Percentiles rank a stretch among this genome's conserved stretches.
These are phyloP conservation scores for Eutypa lata DNA, from an alignment of 2,329 filamentous ascomycete genomes.

Conservation along the genomic window DNA sequence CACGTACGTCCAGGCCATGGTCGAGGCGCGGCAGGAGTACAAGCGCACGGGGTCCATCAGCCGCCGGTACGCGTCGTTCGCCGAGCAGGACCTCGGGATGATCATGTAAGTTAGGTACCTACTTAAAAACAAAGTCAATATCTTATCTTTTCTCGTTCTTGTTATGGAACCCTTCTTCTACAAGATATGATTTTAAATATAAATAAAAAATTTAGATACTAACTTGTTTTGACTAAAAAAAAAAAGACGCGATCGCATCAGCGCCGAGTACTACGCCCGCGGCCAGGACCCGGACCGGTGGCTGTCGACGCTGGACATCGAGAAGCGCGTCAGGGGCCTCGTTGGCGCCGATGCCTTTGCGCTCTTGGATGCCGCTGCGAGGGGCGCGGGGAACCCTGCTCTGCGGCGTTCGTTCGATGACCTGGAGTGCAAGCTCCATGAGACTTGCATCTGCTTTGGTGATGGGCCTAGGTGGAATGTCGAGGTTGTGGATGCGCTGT, in stretches of 20 bases:
- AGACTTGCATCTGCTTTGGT: conserved; percentile 14
- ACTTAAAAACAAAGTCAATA: no score
- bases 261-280: conserved; percentile 7
- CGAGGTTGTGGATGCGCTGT: conserved; percentile 11
- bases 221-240: no score
- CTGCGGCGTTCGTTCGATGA: conserved; percentile 3
- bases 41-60: conserved; percentile 9
- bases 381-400: conserved; percentile 4
- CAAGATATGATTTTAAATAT: no score
- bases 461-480: conserved; percentile 15
- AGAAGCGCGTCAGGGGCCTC: conserved; percentile 5
- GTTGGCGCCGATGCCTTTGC: conserved; percentile 4
- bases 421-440: conserved; percentile 9
- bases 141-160: no score
- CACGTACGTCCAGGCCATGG: conserved; percentile 11
- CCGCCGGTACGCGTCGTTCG: conserved; percentile 7
- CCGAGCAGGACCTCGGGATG: conserved; percentile 8
- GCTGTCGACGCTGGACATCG: conserved; percentile 9
- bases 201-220: no score
- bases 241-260: conserved; percentile 5
- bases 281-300: conserved; percentile 9
- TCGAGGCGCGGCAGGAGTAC: conserved; percentile 14
- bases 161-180: no score
- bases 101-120: no score
- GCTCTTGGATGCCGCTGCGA: conserved; percentile 5